phyloP scores from a whole-genome alignment of 1,284 basidiomycete species.

The Phylloboletellus chloephorus region DNA sequence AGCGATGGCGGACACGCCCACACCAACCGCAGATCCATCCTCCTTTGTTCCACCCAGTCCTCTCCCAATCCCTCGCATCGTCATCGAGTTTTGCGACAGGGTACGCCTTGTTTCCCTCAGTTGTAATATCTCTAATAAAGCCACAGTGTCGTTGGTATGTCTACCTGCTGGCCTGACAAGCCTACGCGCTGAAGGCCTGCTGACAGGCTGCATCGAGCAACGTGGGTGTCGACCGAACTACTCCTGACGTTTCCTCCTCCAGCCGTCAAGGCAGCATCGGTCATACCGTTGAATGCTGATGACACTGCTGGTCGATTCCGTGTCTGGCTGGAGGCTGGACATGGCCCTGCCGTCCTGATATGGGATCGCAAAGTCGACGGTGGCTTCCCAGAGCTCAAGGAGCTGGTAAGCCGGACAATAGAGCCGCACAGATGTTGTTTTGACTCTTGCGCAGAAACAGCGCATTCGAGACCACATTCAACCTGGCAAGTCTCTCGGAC shows the following conservation, averaged over 20 bases:
- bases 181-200: slow-evolving; percentile 3
- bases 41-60: slow-evolving; percentile 57
- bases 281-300: slow-evolving; percentile 71
- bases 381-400: slow-evolving; percentile 85
- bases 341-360: slow-evolving; percentile 40
- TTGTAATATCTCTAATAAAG: slow-evolving; percentile 2
- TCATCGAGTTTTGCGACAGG: slow-evolving; percentile 84
- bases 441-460: slow-evolving; percentile 61
- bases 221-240: slow-evolving; percentile 86
- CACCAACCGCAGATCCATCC: slow-evolving; percentile 36
- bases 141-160: slow-evolving; percentile 69
- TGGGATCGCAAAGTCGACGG: slow-evolving; percentile 87
- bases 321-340: slow-evolving; percentile 65
- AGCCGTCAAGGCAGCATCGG: slow-evolving; percentile 55
- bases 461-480: slow-evolving; percentile 76
- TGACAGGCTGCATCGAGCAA: slow-evolving; percentile 75
- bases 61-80: slow-evolving; percentile 44
- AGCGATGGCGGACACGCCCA: slow-evolving; percentile 16
- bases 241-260: slow-evolving; percentile 85
- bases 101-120: slow-evolving; percentile 39
- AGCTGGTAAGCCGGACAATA: slow-evolving; percentile 49
- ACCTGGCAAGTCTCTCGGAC: slow-evolving; percentile 74
- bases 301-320: slow-evolving; percentile 86
- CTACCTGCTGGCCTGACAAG: neutral
- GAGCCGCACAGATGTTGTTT: slow-evolving; percentile 2